phyloP scores from a whole-genome alignment of 768 basidiomycete species.

The Leccinum olivaceopallidum region DNA sequence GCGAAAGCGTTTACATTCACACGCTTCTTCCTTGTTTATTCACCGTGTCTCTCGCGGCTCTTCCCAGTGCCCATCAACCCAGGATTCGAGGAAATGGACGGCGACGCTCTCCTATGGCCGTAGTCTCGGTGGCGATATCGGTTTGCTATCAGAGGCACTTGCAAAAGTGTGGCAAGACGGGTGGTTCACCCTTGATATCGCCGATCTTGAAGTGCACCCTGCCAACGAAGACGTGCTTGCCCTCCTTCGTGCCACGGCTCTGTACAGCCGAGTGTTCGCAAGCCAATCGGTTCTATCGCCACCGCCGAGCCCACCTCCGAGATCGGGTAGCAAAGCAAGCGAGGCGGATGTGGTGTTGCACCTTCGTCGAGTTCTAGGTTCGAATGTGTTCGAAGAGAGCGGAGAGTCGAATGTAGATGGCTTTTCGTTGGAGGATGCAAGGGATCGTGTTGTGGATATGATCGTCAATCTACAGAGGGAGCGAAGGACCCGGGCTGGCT shows the following conservation, averaged over 20 bases:
- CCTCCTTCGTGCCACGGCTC: constrained; percentile 57
- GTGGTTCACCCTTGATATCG: constrained; percentile 27
- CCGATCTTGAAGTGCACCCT: constrained; percentile 32
- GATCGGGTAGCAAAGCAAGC: neutral
- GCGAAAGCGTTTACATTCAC: constrained; percentile 50
- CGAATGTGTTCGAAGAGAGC: constrained; percentile 43
- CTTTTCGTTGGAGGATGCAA: constrained; percentile 66
- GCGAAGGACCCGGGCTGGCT: constrained; percentile 25
- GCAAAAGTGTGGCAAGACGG: constrained; percentile 56
- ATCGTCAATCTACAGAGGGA: constrained; percentile 42
- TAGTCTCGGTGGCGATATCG: constrained; percentile 61
- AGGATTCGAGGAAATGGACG: constrained; percentile 39
- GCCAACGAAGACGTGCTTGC: constrained; percentile 49
- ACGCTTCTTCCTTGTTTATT: constrained; percentile 58
- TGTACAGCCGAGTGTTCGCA: constrained; percentile 64
- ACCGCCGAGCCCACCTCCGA: constrained; percentile 54
- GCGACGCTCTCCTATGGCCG: constrained; percentile 58
- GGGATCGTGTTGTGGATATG: constrained; percentile 76
- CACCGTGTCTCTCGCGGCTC: constrained; percentile 35
- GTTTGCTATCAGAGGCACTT: constrained; percentile 52
- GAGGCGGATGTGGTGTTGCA: constrained; percentile 41
- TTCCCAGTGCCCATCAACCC: constrained; percentile 19
- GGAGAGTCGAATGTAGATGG: constrained; percentile 17
- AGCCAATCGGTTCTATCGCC: constrained; percentile 49
- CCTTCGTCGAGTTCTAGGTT: constrained; percentile 58